Base-by-base conservation (phyloP, 139 green algal species). In the Chloropicon primus region DNA sequence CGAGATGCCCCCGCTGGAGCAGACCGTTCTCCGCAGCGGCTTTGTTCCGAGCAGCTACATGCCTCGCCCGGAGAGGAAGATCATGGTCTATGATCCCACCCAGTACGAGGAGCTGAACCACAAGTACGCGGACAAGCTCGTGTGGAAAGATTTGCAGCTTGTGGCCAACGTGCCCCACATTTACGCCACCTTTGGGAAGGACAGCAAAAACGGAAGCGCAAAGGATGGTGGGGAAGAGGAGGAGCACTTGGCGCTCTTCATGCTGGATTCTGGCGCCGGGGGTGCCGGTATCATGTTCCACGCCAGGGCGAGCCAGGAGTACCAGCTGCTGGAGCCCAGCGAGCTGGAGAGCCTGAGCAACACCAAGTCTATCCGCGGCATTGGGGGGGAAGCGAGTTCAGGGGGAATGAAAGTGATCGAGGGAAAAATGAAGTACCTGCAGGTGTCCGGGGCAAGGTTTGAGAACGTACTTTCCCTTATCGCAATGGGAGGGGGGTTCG, bases 201-300 rank as follows among this genome's bases (percentile, higher is more conserved):
- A 62, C 41, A 17, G 41, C 41, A 62, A 62, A 17, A 17, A 62
- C 41, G 41, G 41, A n/a, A 21, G 22, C 21, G 72, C 72, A 22
- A 76, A 24, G 22, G 25, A 71, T 24, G 17, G 21, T 21, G 53
- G 71, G 1, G 76, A 25, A 2, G 71, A 17, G 24, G 25, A 62
- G 0, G 21, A 29, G 21, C 78, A 71, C 21, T 73, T 23, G 27
- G 27, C 24, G 24, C 54, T 88, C n/a, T 84, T 88, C 75, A 84
- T 88, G 82, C 24, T 88, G 22, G 84, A 88, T 73, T 79, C 81
- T 27, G 84, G 84, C 24, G 84, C 84, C 26, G 84, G 85, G 54
- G 83, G 85, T 1, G 75, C 76, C 0, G 85, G 86, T 75, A 71
- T 84, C 25, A 87, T 89, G 85, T 78, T 89, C 72, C 82, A 88